phyloP scores from a whole-genome alignment of 1,284 basidiomycete species.

The Apiotrichum veenhuisii region DNA sequence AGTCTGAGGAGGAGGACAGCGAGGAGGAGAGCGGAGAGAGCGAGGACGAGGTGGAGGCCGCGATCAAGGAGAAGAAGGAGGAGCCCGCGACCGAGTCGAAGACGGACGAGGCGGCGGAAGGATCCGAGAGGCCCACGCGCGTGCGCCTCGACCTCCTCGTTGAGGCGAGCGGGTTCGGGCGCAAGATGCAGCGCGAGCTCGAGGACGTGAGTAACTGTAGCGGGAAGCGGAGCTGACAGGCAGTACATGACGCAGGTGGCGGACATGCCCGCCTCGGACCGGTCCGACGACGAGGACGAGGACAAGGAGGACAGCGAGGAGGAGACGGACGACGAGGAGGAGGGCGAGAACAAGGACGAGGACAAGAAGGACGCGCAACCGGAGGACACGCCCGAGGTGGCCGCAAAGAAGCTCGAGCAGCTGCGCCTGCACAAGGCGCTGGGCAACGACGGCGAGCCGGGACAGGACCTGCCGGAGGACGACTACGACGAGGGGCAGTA shows the following conservation, averaged over 20 bases:
- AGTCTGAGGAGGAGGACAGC: slow-evolving; percentile 32
- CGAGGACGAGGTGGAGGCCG: slow-evolving; percentile 14
- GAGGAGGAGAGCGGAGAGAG: slow-evolving; percentile 11
- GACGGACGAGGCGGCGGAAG: slow-evolving; percentile 1
- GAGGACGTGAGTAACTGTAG: slow-evolving; percentile 63
- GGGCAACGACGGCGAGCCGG: slow-evolving; percentile 34
- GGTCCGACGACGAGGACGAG: slow-evolving; percentile 33
- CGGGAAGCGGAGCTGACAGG: slow-evolving; percentile 15
- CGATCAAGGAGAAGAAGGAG: background rate
- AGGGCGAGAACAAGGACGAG: slow-evolving; percentile 47
- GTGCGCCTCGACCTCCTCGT: slow-evolving; percentile 73
- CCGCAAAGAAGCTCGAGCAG: slow-evolving; percentile 33
- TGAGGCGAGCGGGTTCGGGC: slow-evolving; percentile 83
- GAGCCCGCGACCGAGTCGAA: background rate
- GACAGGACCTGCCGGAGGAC: slow-evolving; percentile 15
- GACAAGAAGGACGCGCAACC: slow-evolving; percentile 17
- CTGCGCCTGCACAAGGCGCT: slow-evolving; percentile 39
- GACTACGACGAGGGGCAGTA: slow-evolving; percentile 27
- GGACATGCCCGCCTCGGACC: slow-evolving; percentile 38
- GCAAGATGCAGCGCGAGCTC: slow-evolving; percentile 72
- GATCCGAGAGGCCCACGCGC: slow-evolving; percentile 7
- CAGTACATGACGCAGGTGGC: slow-evolving; percentile 55
- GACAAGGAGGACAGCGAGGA: slow-evolving; percentile 47
- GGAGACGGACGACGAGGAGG: slow-evolving; percentile 40
- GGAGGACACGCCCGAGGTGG: slow-evolving; percentile 2